Conservation (phyloP, 768 basidiomycete species). For the Rhizopogon salebrosus region DNA sequence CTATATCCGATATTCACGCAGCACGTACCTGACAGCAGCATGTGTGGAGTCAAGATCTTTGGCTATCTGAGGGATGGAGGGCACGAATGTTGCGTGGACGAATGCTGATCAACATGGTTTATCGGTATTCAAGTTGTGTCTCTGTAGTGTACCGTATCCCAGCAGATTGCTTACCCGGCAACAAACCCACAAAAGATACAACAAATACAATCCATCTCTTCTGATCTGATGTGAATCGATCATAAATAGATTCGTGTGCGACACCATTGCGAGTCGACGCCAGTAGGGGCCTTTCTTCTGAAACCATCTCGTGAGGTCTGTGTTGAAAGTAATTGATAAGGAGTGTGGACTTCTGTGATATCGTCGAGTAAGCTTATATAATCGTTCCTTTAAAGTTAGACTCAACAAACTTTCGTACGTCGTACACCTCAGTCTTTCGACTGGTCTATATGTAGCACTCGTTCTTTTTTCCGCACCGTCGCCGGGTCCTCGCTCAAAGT, state of each 20-base stretch:
- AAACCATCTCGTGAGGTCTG: slow-evolving; percentile 9
- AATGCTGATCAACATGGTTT: slow-evolving; percentile 47
- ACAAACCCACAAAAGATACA: too few species aligned
- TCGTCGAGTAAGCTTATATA: too few species aligned
- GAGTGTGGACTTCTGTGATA: too few species aligned
- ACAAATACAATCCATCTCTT: slow-evolving; percentile 54
- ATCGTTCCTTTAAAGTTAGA: too few species aligned
- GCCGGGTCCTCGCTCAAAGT: too few species aligned
- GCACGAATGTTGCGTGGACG: slow-evolving; percentile 64
- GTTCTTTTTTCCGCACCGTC: too few species aligned
- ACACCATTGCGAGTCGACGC: too few species aligned
- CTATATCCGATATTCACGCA: not conserved
- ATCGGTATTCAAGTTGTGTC: too few species aligned
- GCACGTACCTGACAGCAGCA: slow-evolving; percentile 47
- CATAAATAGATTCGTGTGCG: slow-evolving; percentile 38
- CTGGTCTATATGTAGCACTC: too few species aligned
- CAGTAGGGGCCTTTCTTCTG: slow-evolving; percentile 26
- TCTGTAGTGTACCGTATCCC: not conserved
- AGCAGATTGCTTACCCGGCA: slow-evolving; percentile 47
- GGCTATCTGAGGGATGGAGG: slow-evolving; percentile 71
- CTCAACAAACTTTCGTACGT: too few species aligned
- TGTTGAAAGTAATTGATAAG: not conserved
- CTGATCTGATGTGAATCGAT: slow-evolving; percentile 46
- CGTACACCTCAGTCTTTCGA: too few species aligned
- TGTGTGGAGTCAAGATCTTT: slow-evolving; percentile 55